Conservation (phyloP, 768 basidiomycete genomes). For the Lentinus tigrinus region DNA sequence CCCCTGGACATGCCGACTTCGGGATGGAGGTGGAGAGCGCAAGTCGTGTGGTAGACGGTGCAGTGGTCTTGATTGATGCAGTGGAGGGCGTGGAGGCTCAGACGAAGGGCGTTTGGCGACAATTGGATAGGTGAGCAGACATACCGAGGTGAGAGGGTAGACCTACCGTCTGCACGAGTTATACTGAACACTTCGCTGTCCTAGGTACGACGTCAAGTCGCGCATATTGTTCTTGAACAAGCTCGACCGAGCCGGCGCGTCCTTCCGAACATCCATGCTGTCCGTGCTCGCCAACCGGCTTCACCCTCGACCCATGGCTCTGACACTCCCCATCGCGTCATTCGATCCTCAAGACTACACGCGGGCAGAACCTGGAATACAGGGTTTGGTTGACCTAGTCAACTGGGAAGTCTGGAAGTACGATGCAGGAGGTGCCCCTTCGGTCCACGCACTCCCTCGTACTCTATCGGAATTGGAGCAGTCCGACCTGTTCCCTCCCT, state of each 20-base stretch:
- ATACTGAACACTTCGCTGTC: background rate
- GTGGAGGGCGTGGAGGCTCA: slow-evolving; percentile 92
- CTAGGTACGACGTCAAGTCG: slow-evolving; percentile 76
- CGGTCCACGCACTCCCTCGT: slow-evolving; percentile 48
- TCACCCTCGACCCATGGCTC: slow-evolving; percentile 68
- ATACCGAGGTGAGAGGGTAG: slow-evolving; percentile 33
- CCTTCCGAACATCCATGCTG: slow-evolving; percentile 65
- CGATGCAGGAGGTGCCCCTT: slow-evolving; percentile 47
- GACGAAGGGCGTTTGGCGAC: slow-evolving; percentile 86
- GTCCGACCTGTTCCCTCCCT: slow-evolving; percentile 43
- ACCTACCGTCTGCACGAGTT: background rate
- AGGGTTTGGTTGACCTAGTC: slow-evolving; percentile 80
- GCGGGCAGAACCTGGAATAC: slow-evolving; percentile 79
- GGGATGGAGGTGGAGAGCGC: slow-evolving; percentile 97
- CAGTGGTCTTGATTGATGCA: slow-evolving; percentile 84
- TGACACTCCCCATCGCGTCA: slow-evolving; percentile 78
- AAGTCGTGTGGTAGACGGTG: slow-evolving; percentile 86
- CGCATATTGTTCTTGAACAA: slow-evolving; percentile 86
- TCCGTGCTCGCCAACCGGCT: slow-evolving; percentile 75
- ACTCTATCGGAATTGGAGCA: slow-evolving; percentile 42
- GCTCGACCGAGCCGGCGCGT: slow-evolving; percentile 84
- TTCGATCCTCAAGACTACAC: slow-evolving; percentile 65
- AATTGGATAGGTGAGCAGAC: slow-evolving; percentile 72
- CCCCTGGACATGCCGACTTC: slow-evolving; percentile 91
- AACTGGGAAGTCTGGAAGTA: slow-evolving; percentile 85